Base-by-base conservation (phyloP, 352 stramenopile genomes). In the Phytophthora macrochlamydospora region DNA sequence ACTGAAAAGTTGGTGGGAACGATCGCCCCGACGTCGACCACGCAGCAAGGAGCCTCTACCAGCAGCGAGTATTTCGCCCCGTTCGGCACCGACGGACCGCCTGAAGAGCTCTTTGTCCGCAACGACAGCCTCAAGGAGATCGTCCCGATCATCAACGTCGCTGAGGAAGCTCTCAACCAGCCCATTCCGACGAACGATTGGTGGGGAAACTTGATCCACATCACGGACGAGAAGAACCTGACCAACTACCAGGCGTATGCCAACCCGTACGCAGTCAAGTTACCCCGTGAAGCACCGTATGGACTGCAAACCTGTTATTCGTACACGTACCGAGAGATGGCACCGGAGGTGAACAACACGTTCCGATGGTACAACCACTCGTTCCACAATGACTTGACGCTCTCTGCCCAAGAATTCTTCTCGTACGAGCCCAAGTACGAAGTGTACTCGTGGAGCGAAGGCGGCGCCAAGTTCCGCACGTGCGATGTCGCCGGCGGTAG, bases 131-230 rank as follows among this genome's bases (percentile, higher is more conserved):
- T 91, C 33, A 56, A 58, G 18, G 70, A 71, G 33, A 51, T 91
- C 2, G 78, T 80, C 24, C 83, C 83, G 3, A 69, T 82, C 65
- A 58, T 82, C 45, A 81, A 85, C 60, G 59, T 82, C 51, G 73
- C 69, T 32, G 9, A 59, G 32, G 68, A 80, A 3, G 43, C 77
- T 35, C 52, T 85, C 31, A 54, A 59, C 9, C 9, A 73, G 40
- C 44, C 80, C 2, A 81, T 89, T 43, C 80, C 80, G 63, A 89
- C 77, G 28, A 89, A 89, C 73, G 76, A 84, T 59, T 89, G 80
- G 80, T 89, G 80, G 80, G 78, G 72, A 29, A 89, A 87, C 67
- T 59, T 85, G 37, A 81, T 89, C 51, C 64, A 76, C 62, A 68
- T 67, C 14, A 75, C 58, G 9, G 65, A 40, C 30, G 73, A 73